Conservation (phyloP, 441 rosid genomes). For the Bocquillonia castaneifolia region DNA sequence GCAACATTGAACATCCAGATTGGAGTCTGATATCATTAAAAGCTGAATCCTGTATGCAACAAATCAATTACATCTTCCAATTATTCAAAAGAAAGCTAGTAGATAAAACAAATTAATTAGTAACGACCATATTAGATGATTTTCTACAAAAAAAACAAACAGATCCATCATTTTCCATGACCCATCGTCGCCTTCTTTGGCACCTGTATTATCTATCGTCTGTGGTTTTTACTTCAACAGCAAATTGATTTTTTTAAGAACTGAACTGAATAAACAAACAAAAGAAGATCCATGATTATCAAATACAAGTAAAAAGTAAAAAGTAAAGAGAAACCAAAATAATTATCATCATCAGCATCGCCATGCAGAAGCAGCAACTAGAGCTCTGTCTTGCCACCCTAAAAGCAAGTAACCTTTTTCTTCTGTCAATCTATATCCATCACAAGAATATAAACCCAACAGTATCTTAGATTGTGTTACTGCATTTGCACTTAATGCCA, state of each 20-base stretch:
- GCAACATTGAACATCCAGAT: too few species aligned
- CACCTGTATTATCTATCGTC: neutral
- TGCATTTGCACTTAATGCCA: slow-evolving; percentile 51
- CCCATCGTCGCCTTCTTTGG: neutral
- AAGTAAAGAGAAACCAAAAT: neutral
- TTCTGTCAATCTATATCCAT: slow-evolving; percentile 50
- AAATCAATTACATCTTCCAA: neutral
- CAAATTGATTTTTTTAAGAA: neutral
- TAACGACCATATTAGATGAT: neutral
- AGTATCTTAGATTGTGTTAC: slow-evolving; percentile 57
- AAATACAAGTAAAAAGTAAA: neutral
- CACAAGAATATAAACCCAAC: slow-evolving; percentile 46
- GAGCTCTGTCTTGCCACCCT: slow-evolving; percentile 60
- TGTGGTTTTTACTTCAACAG: neutral
- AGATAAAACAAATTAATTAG: neutral
- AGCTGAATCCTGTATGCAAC: neutral
- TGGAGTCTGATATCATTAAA: too few species aligned
- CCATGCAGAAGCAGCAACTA: slow-evolving; percentile 60
- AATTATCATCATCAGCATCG: slow-evolving; percentile 31
- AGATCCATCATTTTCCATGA: slow-evolving; percentile 1
- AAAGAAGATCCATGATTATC: neutral
- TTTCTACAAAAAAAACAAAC: neutral
- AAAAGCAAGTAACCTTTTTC: slow-evolving; percentile 62
- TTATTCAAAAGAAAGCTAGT: neutral
- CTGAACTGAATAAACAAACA: neutral